These are phyloP conservation scores for Dittrichia graveolens DNA, from an alignment of 129 eudicot species.

Conservation along the genomic window DNA sequence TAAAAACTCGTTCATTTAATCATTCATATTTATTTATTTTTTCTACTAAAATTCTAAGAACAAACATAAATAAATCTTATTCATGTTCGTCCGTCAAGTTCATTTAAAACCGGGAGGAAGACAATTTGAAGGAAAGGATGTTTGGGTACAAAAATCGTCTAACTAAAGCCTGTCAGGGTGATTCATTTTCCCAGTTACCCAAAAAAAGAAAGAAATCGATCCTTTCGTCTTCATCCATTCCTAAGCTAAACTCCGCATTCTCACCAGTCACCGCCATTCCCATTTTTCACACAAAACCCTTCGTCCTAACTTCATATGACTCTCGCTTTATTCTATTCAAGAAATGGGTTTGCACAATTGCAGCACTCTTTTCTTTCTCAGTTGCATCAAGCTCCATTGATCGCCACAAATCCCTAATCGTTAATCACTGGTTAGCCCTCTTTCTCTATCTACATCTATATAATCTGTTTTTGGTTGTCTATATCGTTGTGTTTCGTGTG, in stretches of 20 bases:
- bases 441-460: neutral
- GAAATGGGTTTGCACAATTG: neutral
- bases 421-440: conserved; percentile 11
- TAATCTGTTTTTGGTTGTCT: neutral
- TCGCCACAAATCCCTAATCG: conserved; percentile 18
- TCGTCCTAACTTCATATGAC: neutral
- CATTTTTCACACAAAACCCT: conserved; percentile 15
- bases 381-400: neutral
- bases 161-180: no score
- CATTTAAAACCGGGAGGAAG: no score
- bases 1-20: no score
- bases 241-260: neutral
- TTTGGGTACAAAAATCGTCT: no score
- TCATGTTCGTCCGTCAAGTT: no score
- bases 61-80: no score
- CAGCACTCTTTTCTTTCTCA: neutral
- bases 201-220: neutral
- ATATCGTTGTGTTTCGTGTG: neutral
- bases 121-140: no score
- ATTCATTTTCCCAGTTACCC: neutral
- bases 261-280: conserved; percentile 8
- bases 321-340: neutral
- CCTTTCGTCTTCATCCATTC: conserved; percentile 28
- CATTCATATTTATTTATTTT: no score
- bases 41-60: no score